Conservation (phyloP, 1,139 yeast genomes). For the Zygosaccharomyces sapae region DNA sequence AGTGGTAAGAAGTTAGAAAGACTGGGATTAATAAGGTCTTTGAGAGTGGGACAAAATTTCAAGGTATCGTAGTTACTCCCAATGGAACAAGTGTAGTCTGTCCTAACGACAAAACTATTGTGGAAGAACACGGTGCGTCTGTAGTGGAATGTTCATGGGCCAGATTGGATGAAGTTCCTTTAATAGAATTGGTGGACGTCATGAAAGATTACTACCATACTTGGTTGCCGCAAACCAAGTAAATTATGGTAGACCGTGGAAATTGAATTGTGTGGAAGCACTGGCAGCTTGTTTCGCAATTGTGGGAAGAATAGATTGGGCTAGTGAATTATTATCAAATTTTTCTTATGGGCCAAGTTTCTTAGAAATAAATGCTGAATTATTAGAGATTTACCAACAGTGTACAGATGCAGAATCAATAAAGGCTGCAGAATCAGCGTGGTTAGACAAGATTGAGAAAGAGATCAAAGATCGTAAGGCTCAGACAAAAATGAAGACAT, state of each 20-base stretch:
- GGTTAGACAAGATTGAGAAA: conserved; percentile 64
- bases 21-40: conserved; percentile 70
- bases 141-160: conserved; percentile 99
- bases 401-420: conserved; percentile 83
- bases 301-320: conserved; percentile 90
- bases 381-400: conserved; percentile 65
- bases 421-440: conserved; percentile 65
- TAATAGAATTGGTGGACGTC: conserved; percentile 81
- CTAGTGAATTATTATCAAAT: conserved; percentile 64
- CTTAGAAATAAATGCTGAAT: conserved; percentile 73
- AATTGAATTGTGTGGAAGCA: conserved; percentile 93
- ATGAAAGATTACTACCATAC: conserved; percentile 85
- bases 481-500: conserved; percentile 51
- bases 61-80: conserved; percentile 88
- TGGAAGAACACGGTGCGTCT: conserved; percentile 81
- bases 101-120: conserved; percentile 77
- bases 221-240: conserved; percentile 96
- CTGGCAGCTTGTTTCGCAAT: conserved; percentile 96
- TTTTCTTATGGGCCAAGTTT: conserved; percentile 94
- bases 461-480: conserved; percentile 66
- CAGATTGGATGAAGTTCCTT: conserved; percentile 93
- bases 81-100: conserved; percentile 89
- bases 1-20: conserved; percentile 93
- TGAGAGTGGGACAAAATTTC: conserved; percentile 86
- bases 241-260: conserved; percentile 96